Conservation (phyloP, 2,329 filamentous ascomycete genomes). For the Claviceps paspali region DNA sequence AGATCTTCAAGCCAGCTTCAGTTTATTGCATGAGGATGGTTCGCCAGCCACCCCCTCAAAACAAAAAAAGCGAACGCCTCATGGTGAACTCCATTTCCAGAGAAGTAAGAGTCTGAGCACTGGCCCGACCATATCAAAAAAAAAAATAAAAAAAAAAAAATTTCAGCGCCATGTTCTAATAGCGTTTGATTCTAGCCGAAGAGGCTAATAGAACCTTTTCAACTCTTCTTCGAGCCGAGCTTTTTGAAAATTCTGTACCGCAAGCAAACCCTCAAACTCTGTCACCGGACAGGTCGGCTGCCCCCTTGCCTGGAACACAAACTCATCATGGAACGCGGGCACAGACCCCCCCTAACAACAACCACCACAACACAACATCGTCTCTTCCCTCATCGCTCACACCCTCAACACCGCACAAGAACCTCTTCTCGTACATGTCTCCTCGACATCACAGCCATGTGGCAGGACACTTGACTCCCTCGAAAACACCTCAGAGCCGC, state of each 20-base stretch:
- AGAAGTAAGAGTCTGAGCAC: slow-evolving; percentile 46
- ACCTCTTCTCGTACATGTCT: slow-evolving; percentile 84
- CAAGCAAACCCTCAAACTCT: slow-evolving; percentile 54
- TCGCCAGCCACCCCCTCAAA: slow-evolving; percentile 84
- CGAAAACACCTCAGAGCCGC: slow-evolving; percentile 75
- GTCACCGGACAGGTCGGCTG: slow-evolving; percentile 41
- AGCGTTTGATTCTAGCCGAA: slow-evolving; percentile 40
- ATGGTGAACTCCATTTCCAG: slow-evolving; percentile 88
- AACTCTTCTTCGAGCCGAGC: slow-evolving; percentile 70
- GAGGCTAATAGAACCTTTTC: slow-evolving; percentile 93
- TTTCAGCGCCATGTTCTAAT: slow-evolving; percentile 2
- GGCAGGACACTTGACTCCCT: slow-evolving; percentile 73
- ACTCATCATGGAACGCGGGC: slow-evolving; percentile 53
- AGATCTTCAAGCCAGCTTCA: slow-evolving; percentile 87
- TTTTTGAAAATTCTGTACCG: slow-evolving; percentile 83
- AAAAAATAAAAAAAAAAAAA: too few relatives aligned
- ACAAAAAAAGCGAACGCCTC: slow-evolving; percentile 68
- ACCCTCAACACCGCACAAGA: slow-evolving; percentile 92
- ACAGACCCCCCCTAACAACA: slow-evolving; percentile 63
- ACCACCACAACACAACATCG: slow-evolving; percentile 21
- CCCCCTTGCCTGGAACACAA: slow-evolving; percentile 35
- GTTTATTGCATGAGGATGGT: slow-evolving; percentile 77
- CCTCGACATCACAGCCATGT: slow-evolving; percentile 53
- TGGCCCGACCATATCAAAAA: not conserved
- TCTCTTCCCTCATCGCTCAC: slow-evolving; percentile 62